Conservation (phyloP, 805 yeast species). For the Myxozyma mucilagina region DNA sequence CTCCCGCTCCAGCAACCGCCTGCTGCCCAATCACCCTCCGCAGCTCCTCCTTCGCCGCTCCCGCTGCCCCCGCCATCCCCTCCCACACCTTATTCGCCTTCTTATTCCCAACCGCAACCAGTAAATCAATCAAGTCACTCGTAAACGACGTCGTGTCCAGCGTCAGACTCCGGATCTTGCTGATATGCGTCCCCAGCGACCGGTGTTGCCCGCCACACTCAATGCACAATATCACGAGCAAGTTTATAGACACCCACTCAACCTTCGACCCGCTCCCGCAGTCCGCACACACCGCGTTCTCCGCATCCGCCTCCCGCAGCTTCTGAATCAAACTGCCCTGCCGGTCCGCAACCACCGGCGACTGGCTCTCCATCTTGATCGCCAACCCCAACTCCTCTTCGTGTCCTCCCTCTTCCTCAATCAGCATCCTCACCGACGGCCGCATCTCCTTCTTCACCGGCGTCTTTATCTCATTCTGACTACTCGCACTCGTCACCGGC, state of each 20-base stretch:
- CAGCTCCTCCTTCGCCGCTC: slow-evolving; percentile 28
- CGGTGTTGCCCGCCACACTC: slow-evolving; percentile 89
- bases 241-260: slow-evolving; percentile 85
- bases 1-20: slow-evolving; percentile 49
- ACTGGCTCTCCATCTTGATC: not conserved
- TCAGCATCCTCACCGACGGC: too few species aligned
- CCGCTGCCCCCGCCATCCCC: slow-evolving; percentile 36
- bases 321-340: slow-evolving; percentile 11
- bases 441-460: too few species aligned
- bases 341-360: not conserved
- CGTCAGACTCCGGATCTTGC: slow-evolving; percentile 76
- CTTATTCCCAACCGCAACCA: slow-evolving; percentile 58
- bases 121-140: slow-evolving; percentile 57
- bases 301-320: slow-evolving; percentile 41
- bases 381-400: not conserved
- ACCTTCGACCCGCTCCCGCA: slow-evolving; percentile 66
- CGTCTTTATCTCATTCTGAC: not conserved
- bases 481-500: not conserved
- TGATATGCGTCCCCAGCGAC: slow-evolving; percentile 76
- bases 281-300: slow-evolving; percentile 73
- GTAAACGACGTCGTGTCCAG: slow-evolving; percentile 62
- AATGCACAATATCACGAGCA: slow-evolving; percentile 72
- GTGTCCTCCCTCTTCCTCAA: too few species aligned
- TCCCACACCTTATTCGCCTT: slow-evolving; percentile 65
- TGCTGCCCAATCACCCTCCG: slow-evolving; percentile 35